These are phyloP conservation scores for Sanguinoderma infundibulare DNA, from an alignment of 1,284 basidiomycete genomes.

Conservation along the genomic window DNA sequence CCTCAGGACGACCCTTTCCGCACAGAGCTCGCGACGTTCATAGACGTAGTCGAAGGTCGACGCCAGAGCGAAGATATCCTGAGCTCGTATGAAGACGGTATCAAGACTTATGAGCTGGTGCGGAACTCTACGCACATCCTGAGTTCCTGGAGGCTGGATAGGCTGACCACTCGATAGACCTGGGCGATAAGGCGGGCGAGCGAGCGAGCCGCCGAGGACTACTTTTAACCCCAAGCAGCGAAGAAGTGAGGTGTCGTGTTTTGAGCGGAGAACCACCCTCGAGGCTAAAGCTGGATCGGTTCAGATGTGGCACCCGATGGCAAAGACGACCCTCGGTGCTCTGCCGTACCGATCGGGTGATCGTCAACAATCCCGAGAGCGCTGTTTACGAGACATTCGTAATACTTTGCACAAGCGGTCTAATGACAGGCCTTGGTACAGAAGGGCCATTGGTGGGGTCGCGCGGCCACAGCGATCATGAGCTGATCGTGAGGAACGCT, in stretches of 20 bases:
- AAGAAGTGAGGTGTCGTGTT: background rate
- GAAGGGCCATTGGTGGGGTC: background rate
- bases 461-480: background rate
- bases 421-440: background rate
- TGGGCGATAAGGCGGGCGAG: slow-evolving; percentile 29
- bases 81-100: slow-evolving; percentile 31
- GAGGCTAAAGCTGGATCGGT: background rate
- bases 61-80: slow-evolving; percentile 15
- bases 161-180: slow-evolving; percentile 15
- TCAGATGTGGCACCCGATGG: background rate
- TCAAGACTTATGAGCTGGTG: slow-evolving; percentile 33
- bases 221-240: background rate
- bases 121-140: background rate
- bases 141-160: background rate
- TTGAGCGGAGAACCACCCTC: background rate
- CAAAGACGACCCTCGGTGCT: background rate
- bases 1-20: slow-evolving; percentile 42
- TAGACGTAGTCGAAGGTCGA: slow-evolving; percentile 35
- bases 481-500: background rate
- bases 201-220: slow-evolving; percentile 17
- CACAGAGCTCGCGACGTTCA: slow-evolving; percentile 42
- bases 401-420: background rate
- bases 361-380: background rate
- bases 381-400: background rate
- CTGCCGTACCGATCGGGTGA: background rate